phyloP scores from a whole-genome alignment of 2,329 filamentous ascomycete genomes.

The Achaetomium macrosporum region DNA sequence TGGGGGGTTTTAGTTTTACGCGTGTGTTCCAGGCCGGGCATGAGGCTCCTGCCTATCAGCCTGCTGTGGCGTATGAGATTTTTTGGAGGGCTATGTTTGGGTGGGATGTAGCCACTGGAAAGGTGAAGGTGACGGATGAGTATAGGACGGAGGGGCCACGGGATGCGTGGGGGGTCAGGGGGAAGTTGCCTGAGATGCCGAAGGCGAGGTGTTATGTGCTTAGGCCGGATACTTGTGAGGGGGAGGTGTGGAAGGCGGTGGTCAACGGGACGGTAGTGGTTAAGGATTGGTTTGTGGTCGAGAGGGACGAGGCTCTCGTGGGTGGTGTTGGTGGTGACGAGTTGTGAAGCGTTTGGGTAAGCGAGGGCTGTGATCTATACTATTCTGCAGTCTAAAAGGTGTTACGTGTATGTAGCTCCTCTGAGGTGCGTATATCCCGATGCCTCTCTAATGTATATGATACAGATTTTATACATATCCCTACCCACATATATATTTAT shows the following conservation, averaged over 20 bases:
- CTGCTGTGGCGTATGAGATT: not conserved
- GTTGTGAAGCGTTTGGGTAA: not conserved
- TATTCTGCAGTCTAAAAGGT: no score
- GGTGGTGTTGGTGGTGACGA: not conserved
- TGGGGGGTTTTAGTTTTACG: not conserved
- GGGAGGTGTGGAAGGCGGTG: constrained; percentile 1
- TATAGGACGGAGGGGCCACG: not conserved
- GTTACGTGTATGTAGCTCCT: no score
- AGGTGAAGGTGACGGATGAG: not conserved
- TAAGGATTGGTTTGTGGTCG: constrained; percentile 29
- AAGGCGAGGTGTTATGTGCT: not conserved
- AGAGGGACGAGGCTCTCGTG: no score
- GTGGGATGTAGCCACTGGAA: constrained; percentile 1
- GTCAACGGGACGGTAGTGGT: constrained; percentile 3
- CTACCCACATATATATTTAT: not conserved
- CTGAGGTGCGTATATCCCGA: not conserved
- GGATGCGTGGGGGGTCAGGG: not conserved
- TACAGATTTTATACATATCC: not conserved
- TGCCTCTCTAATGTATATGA: constrained; percentile 13
- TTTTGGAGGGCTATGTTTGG: not conserved
- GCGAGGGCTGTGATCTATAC: no score
- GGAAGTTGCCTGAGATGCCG: not conserved
- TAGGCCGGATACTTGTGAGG: not conserved
- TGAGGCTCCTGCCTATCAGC: constrained; percentile 3
- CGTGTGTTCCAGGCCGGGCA: constrained; percentile 3